Base-by-base conservation (phyloP, 148 eudicot genomes). In the Vaccinium corymbosum region DNA sequence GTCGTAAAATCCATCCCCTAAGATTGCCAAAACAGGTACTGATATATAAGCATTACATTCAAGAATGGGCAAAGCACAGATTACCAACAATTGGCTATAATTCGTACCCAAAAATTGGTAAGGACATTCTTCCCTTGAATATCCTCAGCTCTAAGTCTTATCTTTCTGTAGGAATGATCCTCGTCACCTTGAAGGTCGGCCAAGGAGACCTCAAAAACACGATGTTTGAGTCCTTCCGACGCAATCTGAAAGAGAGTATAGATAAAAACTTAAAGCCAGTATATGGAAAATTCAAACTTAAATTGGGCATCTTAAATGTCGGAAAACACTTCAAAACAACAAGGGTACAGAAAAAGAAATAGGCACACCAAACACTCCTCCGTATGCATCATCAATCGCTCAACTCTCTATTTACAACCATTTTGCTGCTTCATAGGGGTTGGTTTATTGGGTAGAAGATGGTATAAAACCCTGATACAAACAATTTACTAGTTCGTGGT, bases 151-250 rank as follows among this genome's bases (percentile, higher is more conserved):
- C 86, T 85, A 29, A 85, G 82, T 50, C 86, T 85, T 29, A 85
- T 80, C 86, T 85, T 85, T 14, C 86, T 85, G 86, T 46, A 85
- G 55, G 86, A 80, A 49, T 85, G 73, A 83, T 85, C 86, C 70
- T 85, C 86, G 19, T 85, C 86, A 25, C 80, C 80, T 61, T 80
- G 86, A 76, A 91, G 90, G 52, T 91, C 93, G 78, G 93, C 93
- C 82, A 91, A 83, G 15, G 89, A 86, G 64, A 88, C 90, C 85
- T 91, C 93, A 78, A 91, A 89, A 8, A 91, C 91, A 64, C 91
- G 84, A 53, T 91, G 93, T 72, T 91, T 91, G 68, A 91, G 93
- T 55, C 93, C 93, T 38, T 91, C 93, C 0, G 93, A 91, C 70
- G 93, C 93, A 86, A 91, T 91, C 93, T 89, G 88, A 35, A 1